Evolutionary conservation across 2,329 filamentous ascomycete species (phyloP).

Genomic region (Colletotrichum sojae): DNA sequence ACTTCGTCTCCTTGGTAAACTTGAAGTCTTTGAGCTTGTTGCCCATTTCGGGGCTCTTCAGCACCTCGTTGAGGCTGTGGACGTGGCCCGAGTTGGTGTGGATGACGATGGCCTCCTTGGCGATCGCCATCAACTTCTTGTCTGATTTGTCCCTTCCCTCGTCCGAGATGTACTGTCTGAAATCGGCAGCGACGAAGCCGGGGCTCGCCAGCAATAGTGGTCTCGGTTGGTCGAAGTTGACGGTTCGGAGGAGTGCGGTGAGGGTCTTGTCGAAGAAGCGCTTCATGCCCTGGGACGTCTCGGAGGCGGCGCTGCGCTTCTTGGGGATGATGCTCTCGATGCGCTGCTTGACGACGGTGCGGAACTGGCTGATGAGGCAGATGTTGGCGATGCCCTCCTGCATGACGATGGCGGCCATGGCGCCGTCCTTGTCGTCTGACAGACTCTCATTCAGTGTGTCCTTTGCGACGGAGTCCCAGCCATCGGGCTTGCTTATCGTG

Average conservation of each 20-base stretch:
- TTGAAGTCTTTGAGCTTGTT: slow-evolving; percentile 87
- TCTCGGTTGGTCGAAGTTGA: slow-evolving; percentile 79
- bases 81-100: slow-evolving; percentile 89
- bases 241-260: slow-evolving; percentile 80
- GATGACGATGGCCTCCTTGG: slow-evolving; percentile 78
- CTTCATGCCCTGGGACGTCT: slow-evolving; percentile 79
- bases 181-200: slow-evolving; percentile 86
- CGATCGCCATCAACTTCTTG: slow-evolving; percentile 76
- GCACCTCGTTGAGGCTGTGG: slow-evolving; percentile 88
- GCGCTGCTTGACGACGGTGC: slow-evolving; percentile 80
- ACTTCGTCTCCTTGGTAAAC: slow-evolving; percentile 84
- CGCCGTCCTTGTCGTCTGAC: slow-evolving; percentile 82
- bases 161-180: slow-evolving; percentile 80
- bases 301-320: slow-evolving; percentile 75
- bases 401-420: slow-evolving; percentile 93
- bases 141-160: slow-evolving; percentile 72
- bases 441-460: slow-evolving; percentile 85
- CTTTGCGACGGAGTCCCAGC: slow-evolving; percentile 90
- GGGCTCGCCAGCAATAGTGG: slow-evolving; percentile 90
- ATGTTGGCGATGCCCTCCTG: slow-evolving; percentile 89
- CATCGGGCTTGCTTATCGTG: slow-evolving; percentile 83
- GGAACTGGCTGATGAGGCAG: slow-evolving; percentile 84
- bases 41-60: slow-evolving; percentile 84
- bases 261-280: slow-evolving; percentile 86
- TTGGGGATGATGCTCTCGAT: slow-evolving; percentile 78